phyloP scores from a whole-genome alignment of 139 green algal genomes.

The Dunaliella primolecta region DNA sequence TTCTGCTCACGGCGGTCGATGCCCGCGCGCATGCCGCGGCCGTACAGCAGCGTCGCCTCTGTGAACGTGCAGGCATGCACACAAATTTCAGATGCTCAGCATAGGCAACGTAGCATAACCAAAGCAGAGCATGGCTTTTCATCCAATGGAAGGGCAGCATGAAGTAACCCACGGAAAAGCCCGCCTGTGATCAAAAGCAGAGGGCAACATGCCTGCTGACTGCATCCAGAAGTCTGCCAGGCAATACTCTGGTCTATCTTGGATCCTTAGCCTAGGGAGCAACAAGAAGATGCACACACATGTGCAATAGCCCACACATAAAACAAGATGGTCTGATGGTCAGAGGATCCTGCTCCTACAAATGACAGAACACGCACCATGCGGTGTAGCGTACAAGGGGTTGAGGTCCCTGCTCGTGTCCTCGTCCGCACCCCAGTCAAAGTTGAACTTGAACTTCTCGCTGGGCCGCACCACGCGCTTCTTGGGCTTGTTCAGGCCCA shows the following conservation, averaged over 20 bases:
- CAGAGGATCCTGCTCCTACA: neutral
- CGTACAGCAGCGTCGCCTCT: conserved; percentile 92
- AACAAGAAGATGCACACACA: neutral
- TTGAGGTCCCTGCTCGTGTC: conserved; percentile 93
- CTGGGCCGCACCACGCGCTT: conserved; percentile 74
- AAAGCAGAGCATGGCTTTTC: too few species aligned
- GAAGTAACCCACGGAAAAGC: too few species aligned
- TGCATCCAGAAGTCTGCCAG: too few species aligned
- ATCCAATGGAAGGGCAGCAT: too few species aligned
- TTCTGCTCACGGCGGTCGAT: conserved; percentile 94
- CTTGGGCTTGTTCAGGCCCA: conserved; percentile 77
- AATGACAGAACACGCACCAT: conserved; percentile 44
- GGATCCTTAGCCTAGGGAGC: too few species aligned
- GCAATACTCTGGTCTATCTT: too few species aligned
- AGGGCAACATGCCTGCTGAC: too few species aligned
- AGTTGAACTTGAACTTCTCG: conserved; percentile 94
- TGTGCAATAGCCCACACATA: too few species aligned
- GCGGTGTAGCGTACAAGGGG: conserved; percentile 84
- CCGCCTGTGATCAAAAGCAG: too few species aligned
- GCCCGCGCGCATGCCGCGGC: conserved; percentile 85
- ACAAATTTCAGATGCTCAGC: neutral
- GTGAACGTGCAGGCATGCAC: too few species aligned
- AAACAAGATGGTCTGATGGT: neutral
- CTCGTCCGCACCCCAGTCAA: conserved; percentile 94
- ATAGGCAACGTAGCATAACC: too few species aligned